These are phyloP conservation scores for Mycena venus DNA, from an alignment of 768 basidiomycete species.

Conservation along the genomic window DNA sequence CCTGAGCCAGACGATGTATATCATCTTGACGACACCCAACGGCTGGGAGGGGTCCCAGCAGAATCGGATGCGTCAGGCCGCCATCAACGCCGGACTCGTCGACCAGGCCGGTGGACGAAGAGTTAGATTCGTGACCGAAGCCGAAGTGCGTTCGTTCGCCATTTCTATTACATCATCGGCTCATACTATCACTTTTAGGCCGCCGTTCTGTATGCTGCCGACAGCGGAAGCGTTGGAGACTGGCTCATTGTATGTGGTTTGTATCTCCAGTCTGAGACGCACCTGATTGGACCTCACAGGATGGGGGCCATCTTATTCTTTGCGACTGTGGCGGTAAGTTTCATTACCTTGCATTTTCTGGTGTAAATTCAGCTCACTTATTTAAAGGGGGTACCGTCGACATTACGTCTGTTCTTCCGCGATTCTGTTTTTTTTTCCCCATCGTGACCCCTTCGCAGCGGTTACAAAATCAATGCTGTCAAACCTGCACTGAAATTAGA, in stretches of 20 bases:
- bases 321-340: constrained; percentile 48
- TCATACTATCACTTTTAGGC: constrained; percentile 24
- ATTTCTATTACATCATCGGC: background rate
- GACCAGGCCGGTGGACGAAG: constrained; percentile 30
- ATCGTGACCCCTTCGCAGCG: constrained; percentile 12
- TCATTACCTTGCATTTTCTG: background rate
- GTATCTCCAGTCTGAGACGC: background rate
- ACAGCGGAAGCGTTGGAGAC: constrained; percentile 34
- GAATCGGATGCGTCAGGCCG: constrained; percentile 35
- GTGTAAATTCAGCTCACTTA: background rate
- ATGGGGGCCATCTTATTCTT: constrained; percentile 38
- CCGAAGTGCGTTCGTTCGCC: constrained; percentile 12
- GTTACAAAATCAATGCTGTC: constrained; percentile 33
- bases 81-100: constrained; percentile 37
- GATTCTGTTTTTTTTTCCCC: background rate
- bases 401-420: constrained; percentile 28
- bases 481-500: constrained; percentile 25
- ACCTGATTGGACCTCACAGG: constrained; percentile 16
- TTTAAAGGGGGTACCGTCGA: constrained; percentile 35
- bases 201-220: constrained; percentile 35
- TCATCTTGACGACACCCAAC: constrained; percentile 40
- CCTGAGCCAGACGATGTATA: constrained; percentile 32
- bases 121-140: constrained; percentile 37
- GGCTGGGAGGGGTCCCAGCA: constrained; percentile 41
- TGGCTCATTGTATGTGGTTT: constrained; percentile 35